phyloP scores from a whole-genome alignment of 2,329 filamentous ascomycete species.

The Huntiella omanensis region DNA sequence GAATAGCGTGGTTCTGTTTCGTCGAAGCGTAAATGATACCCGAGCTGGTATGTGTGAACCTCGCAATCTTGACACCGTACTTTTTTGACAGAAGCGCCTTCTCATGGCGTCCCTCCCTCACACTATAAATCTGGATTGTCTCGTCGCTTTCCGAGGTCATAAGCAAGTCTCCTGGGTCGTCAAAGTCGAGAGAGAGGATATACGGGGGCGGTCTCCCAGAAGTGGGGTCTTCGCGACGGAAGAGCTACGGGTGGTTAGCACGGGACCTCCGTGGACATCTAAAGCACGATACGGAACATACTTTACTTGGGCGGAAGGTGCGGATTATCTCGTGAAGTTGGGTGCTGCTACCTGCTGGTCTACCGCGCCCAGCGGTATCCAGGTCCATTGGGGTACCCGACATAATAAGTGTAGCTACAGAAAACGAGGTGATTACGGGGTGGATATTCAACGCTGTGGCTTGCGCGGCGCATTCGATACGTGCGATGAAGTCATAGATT shows the following conservation, averaged over 20 bases:
- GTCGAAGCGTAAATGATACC: slow-evolving; percentile 93
- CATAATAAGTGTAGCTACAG: slow-evolving; percentile 19
- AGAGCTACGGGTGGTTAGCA: slow-evolving; percentile 25
- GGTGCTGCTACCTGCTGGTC: slow-evolving; percentile 30
- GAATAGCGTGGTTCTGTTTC: slow-evolving; percentile 77
- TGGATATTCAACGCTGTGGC: too few relatives aligned
- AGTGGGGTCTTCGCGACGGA: slow-evolving; percentile 37
- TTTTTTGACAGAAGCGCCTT: slow-evolving; percentile 90
- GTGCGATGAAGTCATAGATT: too few relatives aligned
- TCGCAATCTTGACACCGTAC: slow-evolving; percentile 84
- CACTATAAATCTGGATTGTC: slow-evolving; percentile 87
- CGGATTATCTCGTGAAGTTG: slow-evolving; percentile 63
- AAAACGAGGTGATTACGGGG: too few relatives aligned
- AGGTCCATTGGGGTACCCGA: slow-evolving; percentile 38
- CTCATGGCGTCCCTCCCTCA: slow-evolving; percentile 72
- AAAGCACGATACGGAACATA: slow-evolving; percentile 20
- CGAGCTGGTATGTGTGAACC: slow-evolving; percentile 80
- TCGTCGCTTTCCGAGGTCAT: slow-evolving; percentile 88
- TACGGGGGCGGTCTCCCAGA: slow-evolving; percentile 35
- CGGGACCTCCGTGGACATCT: not conserved
- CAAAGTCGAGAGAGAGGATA: slow-evolving; percentile 86
- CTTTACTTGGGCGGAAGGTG: slow-evolving; percentile 63
- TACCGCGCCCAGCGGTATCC: slow-evolving; percentile 24
- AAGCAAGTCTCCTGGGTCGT: slow-evolving; percentile 81
- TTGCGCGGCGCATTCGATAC: too few relatives aligned